A percentile compares a stretch with the other conserved stretches of the same genome.
These are phyloP conservation scores for Tylopilus sp. DNA, from an alignment of 1,284 basidiomycete species.

Conservation along the genomic window DNA sequence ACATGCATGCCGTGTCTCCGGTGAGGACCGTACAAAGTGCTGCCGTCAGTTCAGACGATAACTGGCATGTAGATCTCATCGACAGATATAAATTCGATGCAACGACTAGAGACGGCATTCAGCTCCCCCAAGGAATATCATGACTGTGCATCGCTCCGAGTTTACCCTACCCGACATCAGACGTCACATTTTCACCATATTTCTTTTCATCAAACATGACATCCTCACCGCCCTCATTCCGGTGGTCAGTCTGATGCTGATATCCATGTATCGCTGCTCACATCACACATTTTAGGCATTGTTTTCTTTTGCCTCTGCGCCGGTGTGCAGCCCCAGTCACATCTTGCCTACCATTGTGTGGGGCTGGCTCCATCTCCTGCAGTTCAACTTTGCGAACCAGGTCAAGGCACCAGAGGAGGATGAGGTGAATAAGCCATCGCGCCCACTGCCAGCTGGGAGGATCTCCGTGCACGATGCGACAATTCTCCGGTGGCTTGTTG, in stretches of 20 bases:
- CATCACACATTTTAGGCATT: constrained; percentile 29
- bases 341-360: constrained; percentile 35
- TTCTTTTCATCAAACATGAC: constrained; percentile 42
- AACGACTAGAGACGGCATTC: not conserved
- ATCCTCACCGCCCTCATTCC: constrained; percentile 40
- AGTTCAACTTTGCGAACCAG: constrained; percentile 45
- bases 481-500: constrained; percentile 37
- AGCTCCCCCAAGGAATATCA: not conserved
- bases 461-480: constrained; percentile 34
- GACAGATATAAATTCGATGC: constrained; percentile 12
- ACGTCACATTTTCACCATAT: constrained; percentile 33
- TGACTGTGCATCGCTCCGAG: constrained; percentile 11
- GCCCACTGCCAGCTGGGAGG: constrained; percentile 40
- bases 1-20: not conserved
- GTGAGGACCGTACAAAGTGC: not conserved
- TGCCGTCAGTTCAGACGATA: not conserved
- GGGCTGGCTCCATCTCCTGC: constrained; percentile 44
- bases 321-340: constrained; percentile 17
- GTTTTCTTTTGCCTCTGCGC: constrained; percentile 37
- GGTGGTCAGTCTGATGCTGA: constrained; percentile 30
- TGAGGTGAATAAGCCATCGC: constrained; percentile 37
- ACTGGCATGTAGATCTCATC: not conserved
- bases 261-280: not conserved
- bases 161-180: constrained; percentile 16
- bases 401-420: constrained; percentile 40